Evolutionary conservation across 2,329 filamentous ascomycete species (phyloP).

Genomic region (Nothophaeocryptopus gaeumannii): DNA sequence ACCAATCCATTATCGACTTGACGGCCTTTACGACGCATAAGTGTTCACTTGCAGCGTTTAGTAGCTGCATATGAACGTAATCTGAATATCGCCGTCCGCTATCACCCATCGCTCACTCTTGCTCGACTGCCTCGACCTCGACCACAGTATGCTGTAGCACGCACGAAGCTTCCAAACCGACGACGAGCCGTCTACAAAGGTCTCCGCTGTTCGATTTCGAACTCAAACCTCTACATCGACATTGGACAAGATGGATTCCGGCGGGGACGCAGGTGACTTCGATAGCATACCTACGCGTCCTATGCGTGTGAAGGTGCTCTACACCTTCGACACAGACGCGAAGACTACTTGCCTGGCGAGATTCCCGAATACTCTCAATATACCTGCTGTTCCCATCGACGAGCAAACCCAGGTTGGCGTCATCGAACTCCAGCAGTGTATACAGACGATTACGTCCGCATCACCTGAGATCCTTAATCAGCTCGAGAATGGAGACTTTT

Average conservation of each 20-base stretch:
- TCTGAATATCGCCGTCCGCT: not conserved
- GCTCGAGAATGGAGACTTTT: slow-evolving; percentile 72
- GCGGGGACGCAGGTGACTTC: slow-evolving; percentile 26
- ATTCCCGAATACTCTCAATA: slow-evolving; percentile 72
- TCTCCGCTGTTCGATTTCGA: slow-evolving; percentile 11
- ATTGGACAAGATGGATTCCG: slow-evolving; percentile 27
- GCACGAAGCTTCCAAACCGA: slow-evolving; percentile 25
- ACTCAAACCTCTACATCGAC: slow-evolving; percentile 23
- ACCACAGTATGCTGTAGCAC: slow-evolving; percentile 31
- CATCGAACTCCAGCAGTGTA: slow-evolving; percentile 80
- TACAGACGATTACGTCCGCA: slow-evolving; percentile 72
- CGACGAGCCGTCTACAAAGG: slow-evolving; percentile 20
- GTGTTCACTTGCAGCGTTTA: too few species aligned
- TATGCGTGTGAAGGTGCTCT: slow-evolving; percentile 83
- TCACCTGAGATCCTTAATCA: slow-evolving; percentile 83
- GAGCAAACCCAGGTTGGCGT: slow-evolving; percentile 79
- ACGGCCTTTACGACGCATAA: too few species aligned
- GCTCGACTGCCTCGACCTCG: not conserved
- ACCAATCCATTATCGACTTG: too few species aligned
- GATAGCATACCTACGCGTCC: slow-evolving; percentile 39
- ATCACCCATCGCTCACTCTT: slow-evolving; percentile 3
- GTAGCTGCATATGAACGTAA: too few species aligned
- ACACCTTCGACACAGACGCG: slow-evolving; percentile 87
- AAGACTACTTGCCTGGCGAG: slow-evolving; percentile 87
- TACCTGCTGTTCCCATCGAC: slow-evolving; percentile 78